phyloP scores from a whole-genome alignment of 306 rosid genomes.

The Adenanthera pavonina region DNA sequence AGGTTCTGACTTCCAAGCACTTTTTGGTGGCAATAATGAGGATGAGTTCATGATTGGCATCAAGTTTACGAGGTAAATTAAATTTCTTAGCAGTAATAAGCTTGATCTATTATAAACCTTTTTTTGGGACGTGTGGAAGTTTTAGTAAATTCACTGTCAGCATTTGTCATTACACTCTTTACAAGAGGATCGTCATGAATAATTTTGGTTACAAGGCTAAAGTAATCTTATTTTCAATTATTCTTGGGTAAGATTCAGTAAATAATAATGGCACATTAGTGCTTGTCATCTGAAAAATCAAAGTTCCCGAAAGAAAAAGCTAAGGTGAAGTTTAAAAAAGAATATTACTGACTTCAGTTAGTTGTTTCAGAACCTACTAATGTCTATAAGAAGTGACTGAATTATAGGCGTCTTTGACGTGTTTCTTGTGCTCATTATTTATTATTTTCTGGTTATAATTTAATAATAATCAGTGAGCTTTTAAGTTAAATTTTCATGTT shows the following conservation, averaged over 20 bases:
- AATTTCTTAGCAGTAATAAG: conserved; percentile 5
- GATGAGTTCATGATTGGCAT: conserved; percentile 94
- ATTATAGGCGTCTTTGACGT: not conserved
- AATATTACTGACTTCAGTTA: not conserved
- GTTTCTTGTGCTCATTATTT: not conserved
- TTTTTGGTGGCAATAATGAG: conserved; percentile 79
- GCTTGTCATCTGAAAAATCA: not conserved
- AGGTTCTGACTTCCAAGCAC: conserved; percentile 75
- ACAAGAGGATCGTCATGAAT: not conserved
- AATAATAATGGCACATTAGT: not conserved
- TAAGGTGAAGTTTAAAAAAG: not conserved
- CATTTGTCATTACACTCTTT: conserved; percentile 20
- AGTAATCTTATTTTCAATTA: not conserved
- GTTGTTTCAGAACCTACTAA: not conserved
- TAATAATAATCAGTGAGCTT: not conserved
- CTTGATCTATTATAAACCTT: conserved; percentile 26
- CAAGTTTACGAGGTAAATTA: conserved; percentile 79
- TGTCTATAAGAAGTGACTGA: not conserved
- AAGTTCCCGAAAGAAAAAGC: not conserved
- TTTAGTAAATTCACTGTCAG: conserved; percentile 9
- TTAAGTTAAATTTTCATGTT: too few relatives aligned
- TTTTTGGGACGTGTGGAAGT: conserved; percentile 26
- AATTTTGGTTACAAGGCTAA: not conserved
- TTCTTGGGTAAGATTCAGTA: not conserved
- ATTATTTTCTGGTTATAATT: not conserved